Evolutionary conservation across 441 rosid genomes (phyloP), one percentile per base, ranked within the genome.

Genomic region (Populus hybrid): DNA sequence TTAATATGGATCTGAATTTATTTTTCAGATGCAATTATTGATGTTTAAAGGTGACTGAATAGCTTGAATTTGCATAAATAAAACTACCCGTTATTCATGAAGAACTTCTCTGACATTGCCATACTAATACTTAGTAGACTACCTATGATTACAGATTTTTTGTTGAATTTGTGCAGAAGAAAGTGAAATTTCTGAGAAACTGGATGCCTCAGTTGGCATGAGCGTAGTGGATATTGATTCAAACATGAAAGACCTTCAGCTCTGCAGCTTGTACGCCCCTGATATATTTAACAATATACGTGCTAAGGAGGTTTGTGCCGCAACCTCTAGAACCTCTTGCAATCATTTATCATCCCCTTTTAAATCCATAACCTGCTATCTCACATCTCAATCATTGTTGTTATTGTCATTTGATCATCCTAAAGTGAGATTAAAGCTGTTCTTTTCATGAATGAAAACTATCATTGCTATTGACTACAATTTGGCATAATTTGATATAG

Each of bases 141-240:
- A 50, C 72, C 56, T 18, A 69, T 65, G 56, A 12, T 18, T 73
- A 69, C 64, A 18, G 36, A 35, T 28, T 56, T 63, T 79, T 74
- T 33, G 35, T 61, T 86, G 77, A 83, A 74, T 86, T 86, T 84
- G 42, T 88, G 89, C 88, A 90, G 97, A 81, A 82, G 85, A 82
- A 82, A 82, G 78, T 36, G 83, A n/a, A 80, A 76, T 71, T 77
- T 81, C 81, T 42, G 70, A 75, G 79, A 72, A 78, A 83, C 28
- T 75, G 69, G 88, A 77, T 83, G 76, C 71, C 68, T 80, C 83
- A 70, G 82, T 69, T 76, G 68, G 75, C 75, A 71, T 68, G 23
- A 84, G 82, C 76, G 76, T 95, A 26, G 83, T 86, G 71, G 90
- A 95, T 82, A 93, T 95, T 74, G 97, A 93, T 86, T 87, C 91